Conservation (phyloP, 352 stramenopile genomes). For the Globisporangium yorkense region DNA sequence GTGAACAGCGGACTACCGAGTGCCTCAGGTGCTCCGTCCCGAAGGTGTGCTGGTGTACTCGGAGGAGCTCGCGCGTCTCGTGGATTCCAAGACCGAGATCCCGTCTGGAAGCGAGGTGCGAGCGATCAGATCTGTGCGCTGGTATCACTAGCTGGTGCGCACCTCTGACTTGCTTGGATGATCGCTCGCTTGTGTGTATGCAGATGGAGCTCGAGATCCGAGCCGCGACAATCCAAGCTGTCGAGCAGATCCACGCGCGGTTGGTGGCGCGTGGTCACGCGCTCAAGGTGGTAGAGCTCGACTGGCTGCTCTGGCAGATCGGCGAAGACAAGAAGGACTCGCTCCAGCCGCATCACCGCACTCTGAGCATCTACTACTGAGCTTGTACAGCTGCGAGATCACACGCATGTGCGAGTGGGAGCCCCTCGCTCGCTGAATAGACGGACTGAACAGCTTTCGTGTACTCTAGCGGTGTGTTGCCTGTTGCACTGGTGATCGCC, state of each 20-base stretch:
- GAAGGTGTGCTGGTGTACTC: conserved; percentile 72
- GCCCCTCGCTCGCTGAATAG: no score
- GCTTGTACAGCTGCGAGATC: no score
- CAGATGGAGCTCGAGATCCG: conserved; percentile 83
- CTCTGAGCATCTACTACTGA: conserved; percentile 84
- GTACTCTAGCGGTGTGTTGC: background rate
- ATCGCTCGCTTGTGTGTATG: background rate
- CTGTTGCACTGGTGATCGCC: background rate
- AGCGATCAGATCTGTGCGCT: background rate
- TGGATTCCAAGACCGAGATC: conserved; percentile 57
- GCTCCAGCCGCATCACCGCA: conserved; percentile 78
- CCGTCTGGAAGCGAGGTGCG: conserved; percentile 53
- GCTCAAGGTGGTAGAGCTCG: conserved; percentile 75
- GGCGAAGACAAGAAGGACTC: conserved; percentile 73
- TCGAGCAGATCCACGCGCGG: conserved; percentile 57
- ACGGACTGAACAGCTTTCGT: no score
- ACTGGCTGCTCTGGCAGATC: conserved; percentile 87
- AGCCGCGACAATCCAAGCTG: conserved; percentile 76
- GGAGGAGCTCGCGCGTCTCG: conserved; percentile 27
- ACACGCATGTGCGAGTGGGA: no score
- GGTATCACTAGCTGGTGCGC: background rate
- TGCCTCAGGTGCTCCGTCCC: conserved; percentile 72
- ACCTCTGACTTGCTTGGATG: no score
- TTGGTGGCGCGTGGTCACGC: conserved; percentile 25
- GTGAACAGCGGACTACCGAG: conserved; percentile 74